phyloP scores from a whole-genome alignment of 2,329 filamentous ascomycete genomes.

The Fusarium coicis region DNA sequence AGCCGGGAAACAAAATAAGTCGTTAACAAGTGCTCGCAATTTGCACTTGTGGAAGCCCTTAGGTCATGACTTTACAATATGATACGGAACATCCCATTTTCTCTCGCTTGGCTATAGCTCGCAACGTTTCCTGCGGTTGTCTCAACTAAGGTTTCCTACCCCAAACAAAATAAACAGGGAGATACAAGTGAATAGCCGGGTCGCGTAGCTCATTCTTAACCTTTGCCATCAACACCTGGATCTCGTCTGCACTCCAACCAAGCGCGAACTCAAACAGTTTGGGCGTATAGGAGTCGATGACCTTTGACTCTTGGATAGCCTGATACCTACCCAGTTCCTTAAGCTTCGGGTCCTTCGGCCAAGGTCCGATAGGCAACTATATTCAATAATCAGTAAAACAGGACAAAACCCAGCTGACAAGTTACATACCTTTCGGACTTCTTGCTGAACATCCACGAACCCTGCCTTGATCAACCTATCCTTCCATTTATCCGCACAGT shows the following conservation, averaged over 20 bases:
- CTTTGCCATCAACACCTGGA: constrained; percentile 29
- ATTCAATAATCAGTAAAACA: accelerated
- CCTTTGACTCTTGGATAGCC: constrained; percentile 18
- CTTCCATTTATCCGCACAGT: constrained; percentile 12
- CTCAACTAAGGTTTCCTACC: constrained; percentile 12
- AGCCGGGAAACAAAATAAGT: too few relatives aligned
- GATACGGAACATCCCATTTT: neutral
- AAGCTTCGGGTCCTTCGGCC: constrained; percentile 17
- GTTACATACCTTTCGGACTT: neutral
- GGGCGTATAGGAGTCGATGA: constrained; percentile 27
- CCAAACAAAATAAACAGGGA: constrained; percentile 26
- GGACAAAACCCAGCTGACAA: accelerated
- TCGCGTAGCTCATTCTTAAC: constrained; percentile 29
- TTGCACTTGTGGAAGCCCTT: too few relatives aligned
- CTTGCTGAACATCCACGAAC: constrained; percentile 10
- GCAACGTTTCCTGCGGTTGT: accelerated
- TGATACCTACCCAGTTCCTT: constrained; percentile 28
- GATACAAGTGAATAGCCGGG: constrained; percentile 25
- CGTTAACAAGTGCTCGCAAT: too few relatives aligned
- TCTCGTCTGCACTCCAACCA: constrained; percentile 24
- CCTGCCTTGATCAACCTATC: neutral
- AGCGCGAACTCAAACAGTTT: constrained; percentile 25
- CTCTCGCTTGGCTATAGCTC: neutral
- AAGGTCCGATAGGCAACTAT: constrained; percentile 18
- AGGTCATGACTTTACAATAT: too few relatives aligned